Base-by-base conservation (phyloP, 202 grass and related monocot genomes). In the Miscanthus sacchariflorus region DNA sequence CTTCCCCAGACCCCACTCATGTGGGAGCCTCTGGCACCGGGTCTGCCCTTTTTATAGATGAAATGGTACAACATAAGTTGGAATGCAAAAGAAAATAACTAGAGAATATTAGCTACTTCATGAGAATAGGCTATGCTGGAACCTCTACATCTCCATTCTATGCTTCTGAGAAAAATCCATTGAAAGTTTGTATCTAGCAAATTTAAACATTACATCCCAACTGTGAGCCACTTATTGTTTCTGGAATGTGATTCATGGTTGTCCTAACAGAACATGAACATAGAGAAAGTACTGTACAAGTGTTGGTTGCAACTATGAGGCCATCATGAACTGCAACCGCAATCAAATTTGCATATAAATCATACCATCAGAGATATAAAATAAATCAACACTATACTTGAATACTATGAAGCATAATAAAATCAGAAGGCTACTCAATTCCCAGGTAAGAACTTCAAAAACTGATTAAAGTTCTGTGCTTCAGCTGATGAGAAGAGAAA, bases 261-360 rank as follows among this genome's bases (percentile, higher is more conserved):
- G 2, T 12, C 12, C 18, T 59, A 59, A 23, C 7, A 59, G 65
- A 23, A 52, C 28, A 8, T 52, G 14, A 30, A 59, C 56, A 33
- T 56, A 36, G 1, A 54, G 46, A 21, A 11, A 18, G 48, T 54
- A 36, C 4, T 36, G 14, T 50, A 11, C 19, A 5, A 61, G 52
- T n/a, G 19, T 23, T 61, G 23, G 17, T 3, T 54, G 48, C 25
- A 77, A 38, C 39, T 78, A 23, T 59, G 27, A 38, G 2, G 74
- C 27, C 28, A 59, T 59, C 56, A 24, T 10, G 21, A 2, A 63
- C 58, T 63, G 58, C 58, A 63, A 30, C 1, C 6, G 33, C 19
- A 61, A 23, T 78, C 11, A 59, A 78, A 9, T 40, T 78, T 24
- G 52, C 50, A 78, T 58, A 58, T 21, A 58, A 58, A 58, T 58